Percentiles rank a stretch among this genome's conserved stretches.
Evolutionary conservation across 1,284 basidiomycete species (phyloP).

Genomic region (Cystobasidiaceae sp.): DNA sequence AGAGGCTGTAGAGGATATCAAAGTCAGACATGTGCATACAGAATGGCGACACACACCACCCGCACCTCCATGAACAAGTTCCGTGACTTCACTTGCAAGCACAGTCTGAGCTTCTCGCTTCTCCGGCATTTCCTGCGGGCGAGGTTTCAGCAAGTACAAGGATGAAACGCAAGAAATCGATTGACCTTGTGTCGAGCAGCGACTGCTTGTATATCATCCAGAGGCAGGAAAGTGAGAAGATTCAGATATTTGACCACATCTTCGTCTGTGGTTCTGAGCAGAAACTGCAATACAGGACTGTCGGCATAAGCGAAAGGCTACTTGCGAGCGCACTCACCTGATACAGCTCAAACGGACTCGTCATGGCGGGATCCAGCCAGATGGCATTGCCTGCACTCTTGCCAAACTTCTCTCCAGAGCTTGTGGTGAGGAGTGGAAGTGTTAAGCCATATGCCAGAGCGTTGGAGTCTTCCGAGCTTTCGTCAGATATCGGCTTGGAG

Average conservation of each 20-base stretch:
- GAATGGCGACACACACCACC: conserved; percentile 15
- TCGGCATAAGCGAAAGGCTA: background rate
- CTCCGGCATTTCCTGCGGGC: conserved; percentile 53
- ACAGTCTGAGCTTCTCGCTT: conserved; percentile 65
- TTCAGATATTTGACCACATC: conserved; percentile 77
- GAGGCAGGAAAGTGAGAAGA: conserved; percentile 73
- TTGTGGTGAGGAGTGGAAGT: conserved; percentile 85
- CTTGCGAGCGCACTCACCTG: conserved; percentile 69
- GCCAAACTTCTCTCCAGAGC: conserved; percentile 89
- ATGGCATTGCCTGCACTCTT: conserved; percentile 95
- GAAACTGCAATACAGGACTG: conserved; percentile 60
- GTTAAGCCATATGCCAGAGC: conserved; percentile 76
- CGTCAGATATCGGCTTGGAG: conserved; percentile 28
- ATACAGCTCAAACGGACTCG: conserved; percentile 83
- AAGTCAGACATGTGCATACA: background rate
- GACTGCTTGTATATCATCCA: conserved; percentile 57
- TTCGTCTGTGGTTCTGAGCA: conserved; percentile 71
- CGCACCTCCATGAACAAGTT: conserved; percentile 75
- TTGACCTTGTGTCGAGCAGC: conserved; percentile 57
- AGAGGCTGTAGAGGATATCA: background rate
- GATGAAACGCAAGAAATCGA: too few relatives aligned
- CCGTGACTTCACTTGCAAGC: conserved; percentile 80
- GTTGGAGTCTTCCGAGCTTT: conserved; percentile 33
- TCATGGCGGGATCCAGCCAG: conserved; percentile 72
- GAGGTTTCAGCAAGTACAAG: too few relatives aligned